Evolutionary conservation across 768 basidiomycete species (phyloP).

Genomic region (Naganishia antarctica): DNA sequence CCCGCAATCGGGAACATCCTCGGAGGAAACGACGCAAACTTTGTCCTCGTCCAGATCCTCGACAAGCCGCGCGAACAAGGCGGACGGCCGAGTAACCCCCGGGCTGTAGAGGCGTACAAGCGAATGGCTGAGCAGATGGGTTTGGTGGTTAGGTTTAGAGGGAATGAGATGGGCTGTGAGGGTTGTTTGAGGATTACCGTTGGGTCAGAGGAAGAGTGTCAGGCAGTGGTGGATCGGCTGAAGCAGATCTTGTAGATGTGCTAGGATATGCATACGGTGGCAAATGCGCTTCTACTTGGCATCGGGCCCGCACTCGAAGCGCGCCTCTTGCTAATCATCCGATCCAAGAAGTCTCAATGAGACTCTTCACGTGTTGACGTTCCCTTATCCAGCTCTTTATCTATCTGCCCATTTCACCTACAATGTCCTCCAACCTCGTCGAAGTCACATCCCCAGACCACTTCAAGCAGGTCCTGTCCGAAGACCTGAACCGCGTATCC

Average conservation of each 20-base stretch:
- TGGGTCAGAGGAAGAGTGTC: slow-evolving; percentile 76
- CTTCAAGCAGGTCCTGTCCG: slow-evolving; percentile 68
- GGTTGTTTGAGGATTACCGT: slow-evolving; percentile 87
- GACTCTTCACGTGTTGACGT: no score
- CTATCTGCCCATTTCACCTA: no score
- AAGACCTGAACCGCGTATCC: slow-evolving; percentile 74
- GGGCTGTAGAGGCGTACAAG: slow-evolving; percentile 66
- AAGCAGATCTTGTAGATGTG: slow-evolving; percentile 28
- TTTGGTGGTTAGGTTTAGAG: slow-evolving; percentile 86
- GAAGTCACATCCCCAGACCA: slow-evolving; percentile 61
- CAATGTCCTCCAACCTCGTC: slow-evolving; percentile 51
- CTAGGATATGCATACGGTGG: not conserved
- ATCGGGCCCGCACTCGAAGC: not conserved
- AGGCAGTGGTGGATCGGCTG: slow-evolving; percentile 58
- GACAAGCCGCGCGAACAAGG: slow-evolving; percentile 48
- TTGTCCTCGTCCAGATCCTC: slow-evolving; percentile 74
- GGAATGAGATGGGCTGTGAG: slow-evolving; percentile 74
- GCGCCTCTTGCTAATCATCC: no score
- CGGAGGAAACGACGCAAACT: slow-evolving; percentile 85
- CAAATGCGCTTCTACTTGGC: not conserved
- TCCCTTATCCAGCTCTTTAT: no score
- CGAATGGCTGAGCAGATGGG: slow-evolving; percentile 75
- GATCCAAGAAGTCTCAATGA: no score
- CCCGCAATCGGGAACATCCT: slow-evolving; percentile 58
- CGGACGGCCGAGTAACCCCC: slow-evolving; percentile 47